Evolutionary conservation across 306 rosid genomes (phyloP), one percentile per base, ranked within the genome.

Genomic region (Vigna hirtella): DNA sequence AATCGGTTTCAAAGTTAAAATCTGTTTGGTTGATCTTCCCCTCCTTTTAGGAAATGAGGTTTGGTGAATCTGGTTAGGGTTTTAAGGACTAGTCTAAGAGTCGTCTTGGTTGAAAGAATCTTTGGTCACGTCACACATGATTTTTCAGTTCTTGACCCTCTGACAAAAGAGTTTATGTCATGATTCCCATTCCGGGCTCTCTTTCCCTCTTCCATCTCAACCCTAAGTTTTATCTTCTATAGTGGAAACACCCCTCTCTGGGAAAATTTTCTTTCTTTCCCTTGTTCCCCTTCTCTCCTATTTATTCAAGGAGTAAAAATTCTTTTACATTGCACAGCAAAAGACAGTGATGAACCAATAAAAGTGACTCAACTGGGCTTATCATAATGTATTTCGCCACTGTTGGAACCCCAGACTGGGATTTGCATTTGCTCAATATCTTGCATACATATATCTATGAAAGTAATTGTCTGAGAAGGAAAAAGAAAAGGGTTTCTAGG

Each of bases 61-160:
- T 52, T 18, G 83, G 81, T 87, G 68, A 71, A 81, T 76, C 85
- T 83, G 84, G 90, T 85, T 86, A 92, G 91, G 92, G 96, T 86
- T 87, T 80, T 47, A 78, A 81, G 81, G 79, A 80, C 72, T 78
- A 66, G 86, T 78, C 76, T 77, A 70, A 76, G 89, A 82, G 77
- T 74, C 73, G 85, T 63, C 77, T 82, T 72, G 63, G 80, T 78
- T 72, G 78, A 61, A 69, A 79, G 90, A 89, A 92, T 92, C 97
- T 92, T 89, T 86, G 88, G 91, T 87, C 92, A 87, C 93, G 91
- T 90, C 97, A 90, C 78, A 73, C 89, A 82, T 66, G 89, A 86
- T 91, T 84, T 91, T 87, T 87, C 87, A 70, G 90, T 91, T 84
- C 89, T 83, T 86, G 86, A 84, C 74, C 72, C 52, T 86, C 93